Conservation (phyloP, 2,329 filamentous ascomycete genomes). For the Apiospora aurea region DNA sequence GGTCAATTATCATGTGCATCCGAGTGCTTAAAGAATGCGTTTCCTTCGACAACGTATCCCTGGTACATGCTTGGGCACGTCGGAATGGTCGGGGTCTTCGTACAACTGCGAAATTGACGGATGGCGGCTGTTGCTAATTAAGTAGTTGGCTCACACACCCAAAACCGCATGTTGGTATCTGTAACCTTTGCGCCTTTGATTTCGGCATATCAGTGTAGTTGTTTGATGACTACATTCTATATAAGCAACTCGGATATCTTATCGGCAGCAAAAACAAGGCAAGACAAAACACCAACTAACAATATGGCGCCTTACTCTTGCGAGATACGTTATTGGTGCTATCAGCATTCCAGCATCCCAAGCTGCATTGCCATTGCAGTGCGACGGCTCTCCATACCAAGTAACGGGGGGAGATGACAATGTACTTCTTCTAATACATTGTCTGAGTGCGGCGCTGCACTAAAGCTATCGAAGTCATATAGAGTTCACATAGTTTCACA, state of each 20-base stretch:
- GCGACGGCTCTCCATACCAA: not conserved
- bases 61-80: too few relatives aligned
- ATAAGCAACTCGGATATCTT: not conserved
- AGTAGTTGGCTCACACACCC: not conserved
- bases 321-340: not conserved
- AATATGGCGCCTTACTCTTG: not conserved
- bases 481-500: slow-evolving; percentile 16
- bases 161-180: not conserved
- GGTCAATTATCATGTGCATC: too few relatives aligned
- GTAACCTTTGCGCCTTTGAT: not conserved
- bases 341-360: not conserved
- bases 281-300: not conserved
- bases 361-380: not conserved
- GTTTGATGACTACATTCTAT: not conserved
- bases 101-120: not conserved
- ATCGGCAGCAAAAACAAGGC: not conserved
- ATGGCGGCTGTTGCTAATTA: not conserved
- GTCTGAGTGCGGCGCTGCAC: slow-evolving; percentile 17
- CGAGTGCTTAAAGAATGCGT: too few relatives aligned
- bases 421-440: slow-evolving; percentile 1
- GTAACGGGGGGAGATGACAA: not conserved
- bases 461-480: slow-evolving; percentile 6
- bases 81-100: not conserved
- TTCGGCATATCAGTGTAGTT: not conserved
- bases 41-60: too few relatives aligned